A percentile compares a stretch with the other conserved stretches of the same genome.
Evolutionary conservation across 2,329 filamentous ascomycete species (phyloP).

Genomic region (Penicillium oxalicum): DNA sequence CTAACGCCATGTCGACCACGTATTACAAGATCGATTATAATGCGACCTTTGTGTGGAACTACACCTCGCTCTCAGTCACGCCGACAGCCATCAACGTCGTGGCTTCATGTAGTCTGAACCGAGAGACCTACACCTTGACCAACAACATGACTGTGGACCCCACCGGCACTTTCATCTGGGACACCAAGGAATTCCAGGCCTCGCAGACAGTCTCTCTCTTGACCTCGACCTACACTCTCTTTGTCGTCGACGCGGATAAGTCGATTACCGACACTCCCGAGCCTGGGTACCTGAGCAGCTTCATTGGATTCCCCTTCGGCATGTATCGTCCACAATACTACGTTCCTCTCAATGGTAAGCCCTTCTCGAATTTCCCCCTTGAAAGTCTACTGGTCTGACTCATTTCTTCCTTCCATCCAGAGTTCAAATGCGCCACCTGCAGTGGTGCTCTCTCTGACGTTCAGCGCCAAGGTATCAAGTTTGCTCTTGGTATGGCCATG

Average conservation of each 20-base stretch:
- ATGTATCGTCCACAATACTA: slow-evolving; percentile 56
- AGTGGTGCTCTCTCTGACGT: slow-evolving; percentile 47
- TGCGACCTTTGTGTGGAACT: slow-evolving; percentile 63
- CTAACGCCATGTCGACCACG: slow-evolving; percentile 45
- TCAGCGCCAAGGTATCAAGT: slow-evolving; percentile 51
- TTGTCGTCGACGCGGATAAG: slow-evolving; percentile 55
- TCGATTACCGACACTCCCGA: slow-evolving; percentile 47
- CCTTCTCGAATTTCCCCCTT: neutral
- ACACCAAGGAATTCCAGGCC: slow-evolving; percentile 51
- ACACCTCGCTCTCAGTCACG: slow-evolving; percentile 56
- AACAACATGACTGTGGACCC: slow-evolving; percentile 51
- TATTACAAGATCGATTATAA: slow-evolving; percentile 61
- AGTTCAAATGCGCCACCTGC: slow-evolving; percentile 54
- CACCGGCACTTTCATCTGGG: slow-evolving; percentile 54
- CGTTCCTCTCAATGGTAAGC: slow-evolving; percentile 46
- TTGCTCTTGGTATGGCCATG: slow-evolving; percentile 50
- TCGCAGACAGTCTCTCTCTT: slow-evolving; percentile 49
- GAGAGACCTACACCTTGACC: slow-evolving; percentile 56
- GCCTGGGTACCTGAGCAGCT: slow-evolving; percentile 52
- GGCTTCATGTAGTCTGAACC: slow-evolving; percentile 55
- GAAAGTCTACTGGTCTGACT: neutral
- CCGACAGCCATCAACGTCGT: slow-evolving; percentile 57
- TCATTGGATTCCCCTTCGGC: slow-evolving; percentile 52
- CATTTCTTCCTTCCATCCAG: slow-evolving; percentile 29
- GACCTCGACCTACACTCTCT: slow-evolving; percentile 57